Evolutionary conservation across 805 yeast genomes (phyloP), one percentile per base, ranked within the genome.

Genomic region (Saturnispora galanensis): DNA sequence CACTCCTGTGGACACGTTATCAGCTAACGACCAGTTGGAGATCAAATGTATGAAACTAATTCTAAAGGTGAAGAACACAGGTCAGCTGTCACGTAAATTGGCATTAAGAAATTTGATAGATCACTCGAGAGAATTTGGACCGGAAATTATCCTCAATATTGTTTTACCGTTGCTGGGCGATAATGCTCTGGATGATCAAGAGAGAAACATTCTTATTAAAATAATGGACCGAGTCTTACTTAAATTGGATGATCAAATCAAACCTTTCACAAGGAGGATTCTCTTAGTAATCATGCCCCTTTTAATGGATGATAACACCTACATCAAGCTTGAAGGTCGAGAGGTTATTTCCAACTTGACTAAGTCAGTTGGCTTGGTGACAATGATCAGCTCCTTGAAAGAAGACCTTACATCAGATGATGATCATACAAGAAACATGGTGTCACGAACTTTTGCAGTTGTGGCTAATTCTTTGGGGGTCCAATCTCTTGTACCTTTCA

Each of bases 351-450:
- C 89, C 0, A 81, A 76, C 48, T 64, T 90, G 16, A 68, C 95
- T 3, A 82, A 78, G 50, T 85, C 93, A 1, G 89, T 85, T 2
- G 97, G 97, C 0, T 63, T 89, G 31, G 74, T 88, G 0, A 79
- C 77, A 30, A 81, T 88, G 76, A 76, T 93, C n/a, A 69, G 86
- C 1, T 74, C 80, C 0, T 65, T 90, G 58, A 69, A 95, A 44
- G 86, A 93, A 0, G 94, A 87, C 59, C 73, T 93, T 37, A 95
- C 84, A 52, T 79, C 83, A 53, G 72, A 72, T 9, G 96, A 89
- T 56, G 96, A 88, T 53, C 80, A 78, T 52, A 79, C 84, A 8
- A 68, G 96, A 43, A 81, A 82, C 53, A 68, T 79, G 1, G 81
- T 94, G 0, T 76, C 96, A 0, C 68, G 90, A 45, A 76, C 88